These are phyloP conservation scores for Acacia pycnantha DNA, from an alignment of 331 rosid genomes.

Conservation along the genomic window DNA sequence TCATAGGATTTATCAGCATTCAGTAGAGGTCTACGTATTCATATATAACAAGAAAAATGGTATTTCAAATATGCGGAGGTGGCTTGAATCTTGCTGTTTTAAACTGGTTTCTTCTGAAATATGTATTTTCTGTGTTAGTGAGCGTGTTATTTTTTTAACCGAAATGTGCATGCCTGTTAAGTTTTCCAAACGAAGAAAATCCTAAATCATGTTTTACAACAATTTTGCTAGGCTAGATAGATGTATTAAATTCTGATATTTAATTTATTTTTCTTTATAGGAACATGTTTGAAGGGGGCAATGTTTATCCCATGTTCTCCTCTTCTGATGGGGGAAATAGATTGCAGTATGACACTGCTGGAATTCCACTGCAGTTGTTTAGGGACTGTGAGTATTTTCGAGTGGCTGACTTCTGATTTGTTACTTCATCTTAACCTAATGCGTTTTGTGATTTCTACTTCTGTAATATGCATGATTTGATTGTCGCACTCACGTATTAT, in stretches of 20 bases:
- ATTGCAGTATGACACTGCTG: conserved; percentile 18
- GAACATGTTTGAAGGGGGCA: conserved; percentile 26
- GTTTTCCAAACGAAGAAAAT: not conserved
- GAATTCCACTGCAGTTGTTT: conserved; percentile 33
- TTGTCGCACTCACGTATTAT: no score
- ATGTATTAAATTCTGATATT: not conserved
- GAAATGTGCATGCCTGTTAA: not conserved
- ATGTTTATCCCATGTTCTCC: conserved; percentile 20
- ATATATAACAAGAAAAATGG: not conserved
- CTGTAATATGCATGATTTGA: not conserved
- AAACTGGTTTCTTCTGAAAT: not conserved
- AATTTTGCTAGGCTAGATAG: not conserved
- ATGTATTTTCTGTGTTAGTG: not conserved
- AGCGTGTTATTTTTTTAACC: not conserved
- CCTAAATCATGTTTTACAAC: not conserved
- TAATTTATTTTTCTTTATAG: not conserved
- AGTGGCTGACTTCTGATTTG: not conserved
- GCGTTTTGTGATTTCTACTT: not conserved
- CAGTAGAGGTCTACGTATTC: not conserved
- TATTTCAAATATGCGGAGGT: not conserved
- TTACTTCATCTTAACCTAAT: not conserved
- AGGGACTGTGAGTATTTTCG: conserved; percentile 30
- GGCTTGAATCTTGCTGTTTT: not conserved
- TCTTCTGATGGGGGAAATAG: conserved; percentile 11
- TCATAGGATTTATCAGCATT: conserved; percentile 15